Evolutionary conservation across 169 alveolate species (phyloP), one percentile per base, ranked within the genome.

Genomic region (Cryptosporidium sp.): DNA sequence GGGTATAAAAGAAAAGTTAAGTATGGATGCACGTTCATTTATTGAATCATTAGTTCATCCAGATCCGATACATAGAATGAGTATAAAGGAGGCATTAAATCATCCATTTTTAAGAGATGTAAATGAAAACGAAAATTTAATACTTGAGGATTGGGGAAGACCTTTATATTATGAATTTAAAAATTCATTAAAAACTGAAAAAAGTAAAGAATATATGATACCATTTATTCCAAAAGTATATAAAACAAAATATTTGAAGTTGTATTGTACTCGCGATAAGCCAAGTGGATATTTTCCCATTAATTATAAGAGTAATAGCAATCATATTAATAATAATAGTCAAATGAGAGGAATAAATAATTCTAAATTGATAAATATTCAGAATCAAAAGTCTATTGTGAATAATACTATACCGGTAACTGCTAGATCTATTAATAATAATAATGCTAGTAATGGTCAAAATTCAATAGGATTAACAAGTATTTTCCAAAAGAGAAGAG

Each of bases 231-330:
- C 86, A 21, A 69, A 73, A 5, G 37, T 73, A 37, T 73, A 73
- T 73, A 52, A 50, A 58, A 73, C 50, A 52, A 59, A 55, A 58
- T 73, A 73, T 51, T 37, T n/a, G 43, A 73, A 58, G 1, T 55
- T 73, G 35, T 73, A 73, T 52, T 73, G 86, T 58, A 37, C 86
- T n/a, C 39, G 31, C 23, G 86, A 73, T 7, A 73, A 73, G 45
- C 86, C 86, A 6, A 73, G 86, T 58, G 86, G 86, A 18, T 73
- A 73, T 35, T 55, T 21, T 52, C 86, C 86, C 39, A 37, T 31
- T 73, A 26, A 43, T 45, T 21, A 26, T 9, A 23, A 45, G 62
- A 70, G 14, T 23, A 52, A 23, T 52, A 52, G 12, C 2, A n/a
- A 52, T 52, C 62, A 41, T 33, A n/a, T n/a, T 37, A 37, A 37